These are phyloP conservation scores for Nakaseomyces uthaithaninus DNA, from an alignment of 1,139 yeast species.

Conservation along the genomic window DNA sequence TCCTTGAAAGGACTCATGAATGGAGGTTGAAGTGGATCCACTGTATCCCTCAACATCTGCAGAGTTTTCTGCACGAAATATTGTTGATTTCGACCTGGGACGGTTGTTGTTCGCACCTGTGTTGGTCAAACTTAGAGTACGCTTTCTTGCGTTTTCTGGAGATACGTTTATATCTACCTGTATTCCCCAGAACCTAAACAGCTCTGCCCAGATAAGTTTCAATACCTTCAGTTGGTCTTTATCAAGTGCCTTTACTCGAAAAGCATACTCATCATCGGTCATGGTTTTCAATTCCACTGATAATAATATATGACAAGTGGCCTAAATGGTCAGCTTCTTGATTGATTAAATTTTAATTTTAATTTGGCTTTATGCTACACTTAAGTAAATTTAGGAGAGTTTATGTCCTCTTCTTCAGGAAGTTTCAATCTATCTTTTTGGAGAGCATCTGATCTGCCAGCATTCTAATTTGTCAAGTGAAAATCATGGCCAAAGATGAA, in stretches of 20 bases:
- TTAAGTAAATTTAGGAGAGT: too few species aligned
- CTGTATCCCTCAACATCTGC: slow-evolving; percentile 8
- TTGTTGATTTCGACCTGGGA: slow-evolving; percentile 47
- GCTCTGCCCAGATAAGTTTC: slow-evolving; percentile 65
- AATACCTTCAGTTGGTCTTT: slow-evolving; percentile 32
- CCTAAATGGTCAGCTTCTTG: too few species aligned
- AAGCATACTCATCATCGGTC: slow-evolving; percentile 1
- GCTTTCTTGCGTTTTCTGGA: slow-evolving; percentile 11
- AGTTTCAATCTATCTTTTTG: too few species aligned
- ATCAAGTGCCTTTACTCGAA: slow-evolving; percentile 1
- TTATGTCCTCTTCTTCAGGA: too few species aligned
- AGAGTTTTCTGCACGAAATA: background rate
- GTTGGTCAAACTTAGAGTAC: background rate
- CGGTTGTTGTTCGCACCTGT: slow-evolving; percentile 1
- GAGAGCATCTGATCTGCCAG: too few species aligned
- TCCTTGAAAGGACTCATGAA: slow-evolving; percentile 34
- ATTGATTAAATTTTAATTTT: too few species aligned
- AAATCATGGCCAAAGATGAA: too few species aligned
- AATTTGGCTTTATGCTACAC: too few species aligned
- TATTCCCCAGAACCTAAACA: slow-evolving; percentile 54
- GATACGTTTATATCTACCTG: slow-evolving; percentile 35
- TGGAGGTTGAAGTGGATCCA: background rate
- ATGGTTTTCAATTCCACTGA: slow-evolving; percentile 8
- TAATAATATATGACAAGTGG: too few species aligned
- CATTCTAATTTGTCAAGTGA: too few species aligned